Base-by-base conservation (phyloP, 2,329 filamentous ascomycete genomes). In the Hymenoscyphus scutula region DNA sequence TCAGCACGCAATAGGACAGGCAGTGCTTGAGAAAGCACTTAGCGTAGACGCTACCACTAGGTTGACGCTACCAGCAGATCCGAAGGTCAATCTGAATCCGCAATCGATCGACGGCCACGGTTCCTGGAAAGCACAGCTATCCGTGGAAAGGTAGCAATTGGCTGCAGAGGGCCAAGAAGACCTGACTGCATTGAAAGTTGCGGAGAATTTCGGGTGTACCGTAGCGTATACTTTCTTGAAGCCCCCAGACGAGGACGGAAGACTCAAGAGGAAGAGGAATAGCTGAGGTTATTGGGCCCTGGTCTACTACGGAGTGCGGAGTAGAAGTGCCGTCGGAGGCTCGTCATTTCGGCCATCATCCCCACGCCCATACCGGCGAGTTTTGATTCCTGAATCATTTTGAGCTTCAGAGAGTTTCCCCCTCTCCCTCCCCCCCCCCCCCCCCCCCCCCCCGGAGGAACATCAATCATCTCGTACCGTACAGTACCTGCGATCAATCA, bases 31-130 rank as follows among this genome's bases (percentile, higher is more conserved):
- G n/a, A 19, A 19, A 48, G 41, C n/a, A 48, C 41, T 48, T 23
- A 30, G 58, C 11, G 32, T 13, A 34, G 32, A 34, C 32, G 32
- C 38, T 29, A 41, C 27, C 34, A 53, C 53, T 53, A 62, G 27
- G 41, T 53, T n/a, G 37, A 29, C 38, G 17, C 38, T 30, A 56
- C 30, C 29, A 56, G 54, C 29, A 56, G 29, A 56, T 38, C 54
- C 54, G 32, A 38, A 34, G 32, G 54, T 37, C 41, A 11, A 48
- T 48, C 41, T 48, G 53, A 34, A n/a, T 53, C 53, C 59, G 45
- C 45, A 29, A 15, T 41, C 53, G 54, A 56, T 56, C 54, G 54
- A 56, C 54, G 54, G 11, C 53, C 6, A 27, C 54, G 27, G 54
- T 54, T 29, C 30, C 53, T 29, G 41, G 41, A 48, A 45, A 17